Evolutionary conservation across 495 filamentous ascomycete genomes (phyloP), one percentile per base, ranked within the genome.

Genomic region (Arthonia radiata): DNA sequence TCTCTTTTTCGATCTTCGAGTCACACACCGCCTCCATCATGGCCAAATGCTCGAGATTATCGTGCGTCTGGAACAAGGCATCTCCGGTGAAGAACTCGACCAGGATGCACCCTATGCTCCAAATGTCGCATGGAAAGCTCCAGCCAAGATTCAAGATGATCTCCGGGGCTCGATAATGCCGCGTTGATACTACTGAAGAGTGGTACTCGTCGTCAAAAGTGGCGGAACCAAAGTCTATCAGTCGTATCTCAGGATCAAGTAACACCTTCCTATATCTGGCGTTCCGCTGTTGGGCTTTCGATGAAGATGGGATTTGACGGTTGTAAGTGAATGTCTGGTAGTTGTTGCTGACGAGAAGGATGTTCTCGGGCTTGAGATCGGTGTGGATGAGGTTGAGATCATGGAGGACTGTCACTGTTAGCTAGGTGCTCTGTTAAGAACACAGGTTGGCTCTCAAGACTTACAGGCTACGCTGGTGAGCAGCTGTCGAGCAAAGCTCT

Each of bases 61-160:
- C 86, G 40, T 94, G 86, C 0, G 86, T 94, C 47, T 97, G 86
- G 44, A 97, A 97, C 2, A 97, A 54, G 11, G 89, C 86, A 49
- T 97, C 89, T 3, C 89, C 86, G 2, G 89, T 97, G 44, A 79
- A 97, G 49, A 94, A 97, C 38, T 97, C 86, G n/a, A 97, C 89
- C 23, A 97, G 52, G 34, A 97, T 97, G 39, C 86, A 97, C 4
- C 89, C 89, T 27, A 97, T 93, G 53, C 83, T 94, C 89, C 86
- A 97, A 24, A 97, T 82, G 40, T 97, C 86, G 41, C 89, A 94
- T 0, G 86, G 83, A 44, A 74, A 93, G 32, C 79, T 93, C 89
- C 86, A 97, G 10, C 89, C 89, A 2, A 94, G 57, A 8, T 89
- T 86, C 18, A 97, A 57, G 27, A 97, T 97, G 40, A 97, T 97